Conservation (phyloP, 2,329 filamentous ascomycete genomes). For the Xylariaceae sp. region DNA sequence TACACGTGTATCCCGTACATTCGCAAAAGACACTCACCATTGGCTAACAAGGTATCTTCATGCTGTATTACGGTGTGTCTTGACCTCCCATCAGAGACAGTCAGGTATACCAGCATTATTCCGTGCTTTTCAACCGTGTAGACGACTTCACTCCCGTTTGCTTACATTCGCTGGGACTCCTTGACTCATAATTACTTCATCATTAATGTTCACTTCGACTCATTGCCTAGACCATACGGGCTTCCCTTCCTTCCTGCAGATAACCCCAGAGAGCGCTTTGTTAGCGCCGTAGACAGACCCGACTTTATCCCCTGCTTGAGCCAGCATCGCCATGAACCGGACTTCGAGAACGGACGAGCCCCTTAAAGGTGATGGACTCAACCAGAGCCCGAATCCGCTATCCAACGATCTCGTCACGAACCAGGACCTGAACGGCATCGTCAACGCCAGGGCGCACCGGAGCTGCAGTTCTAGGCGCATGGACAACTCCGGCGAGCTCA, state of each 20-base stretch:
- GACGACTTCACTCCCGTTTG: not conserved
- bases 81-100: not conserved
- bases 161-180: slow-evolving; percentile 6
- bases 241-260: not conserved
- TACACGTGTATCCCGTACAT: not conserved
- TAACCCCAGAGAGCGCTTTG: not conserved
- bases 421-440: slow-evolving; percentile 49
- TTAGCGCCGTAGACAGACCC: not conserved
- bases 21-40: not conserved
- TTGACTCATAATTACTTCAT: slow-evolving; percentile 4
- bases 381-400: slow-evolving; percentile 50
- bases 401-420: slow-evolving; percentile 53
- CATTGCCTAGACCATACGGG: not conserved
- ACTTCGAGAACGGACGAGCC: slow-evolving; percentile 38
- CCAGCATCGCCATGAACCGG: slow-evolving; percentile 26
- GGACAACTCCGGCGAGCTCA: slow-evolving; percentile 27
- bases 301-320: not conserved
- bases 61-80: not conserved
- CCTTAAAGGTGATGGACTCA: slow-evolving; percentile 39
- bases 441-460: slow-evolving; percentile 37
- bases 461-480: slow-evolving; percentile 24
- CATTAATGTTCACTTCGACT: not conserved
- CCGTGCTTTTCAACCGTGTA: not conserved
- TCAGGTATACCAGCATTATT: not conserved
- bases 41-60: not conserved